These are phyloP conservation scores for Chionographis japonica DNA, from an alignment of 106 monocot species.

Conservation along the genomic window DNA sequence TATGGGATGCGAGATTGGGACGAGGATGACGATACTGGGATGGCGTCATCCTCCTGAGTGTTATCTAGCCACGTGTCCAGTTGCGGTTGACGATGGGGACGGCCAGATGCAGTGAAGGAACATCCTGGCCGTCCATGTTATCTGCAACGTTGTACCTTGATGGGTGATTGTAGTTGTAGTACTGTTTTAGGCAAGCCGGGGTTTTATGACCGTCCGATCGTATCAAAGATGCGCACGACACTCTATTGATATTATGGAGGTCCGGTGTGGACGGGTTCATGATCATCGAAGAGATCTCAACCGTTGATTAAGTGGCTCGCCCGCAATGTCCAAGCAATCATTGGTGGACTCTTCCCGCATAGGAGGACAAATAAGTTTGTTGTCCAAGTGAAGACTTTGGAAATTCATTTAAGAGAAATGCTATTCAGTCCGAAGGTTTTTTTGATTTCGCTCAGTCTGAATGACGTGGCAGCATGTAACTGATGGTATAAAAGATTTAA, in stretches of 20 bases:
- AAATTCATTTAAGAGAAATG: too few relatives aligned
- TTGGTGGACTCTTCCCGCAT: neutral
- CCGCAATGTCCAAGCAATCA: too few relatives aligned
- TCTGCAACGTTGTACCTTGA: neutral
- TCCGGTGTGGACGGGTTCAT: neutral
- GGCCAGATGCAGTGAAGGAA: neutral
- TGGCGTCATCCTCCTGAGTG: neutral
- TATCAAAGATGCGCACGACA: neutral
- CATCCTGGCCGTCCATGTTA: neutral
- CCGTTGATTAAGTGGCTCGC: too few relatives aligned
- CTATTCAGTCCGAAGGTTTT: too few relatives aligned
- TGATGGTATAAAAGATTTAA: too few relatives aligned
- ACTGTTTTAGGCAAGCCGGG: neutral
- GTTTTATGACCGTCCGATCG: neutral
- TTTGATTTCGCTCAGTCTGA: too few relatives aligned
- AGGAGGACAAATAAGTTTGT: slow-evolving; percentile 1
- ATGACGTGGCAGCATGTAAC: too few relatives aligned
- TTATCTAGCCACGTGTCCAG: slow-evolving; percentile 8
- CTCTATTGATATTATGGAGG: neutral
- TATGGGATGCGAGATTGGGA: neutral
- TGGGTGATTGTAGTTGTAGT: too few relatives aligned
- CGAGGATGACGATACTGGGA: neutral
- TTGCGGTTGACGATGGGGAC: neutral
- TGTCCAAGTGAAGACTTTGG: slow-evolving; percentile 17
- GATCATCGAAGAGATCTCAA: neutral